Conservation (phyloP, 345 rosid species). For the Salix viminalis region DNA sequence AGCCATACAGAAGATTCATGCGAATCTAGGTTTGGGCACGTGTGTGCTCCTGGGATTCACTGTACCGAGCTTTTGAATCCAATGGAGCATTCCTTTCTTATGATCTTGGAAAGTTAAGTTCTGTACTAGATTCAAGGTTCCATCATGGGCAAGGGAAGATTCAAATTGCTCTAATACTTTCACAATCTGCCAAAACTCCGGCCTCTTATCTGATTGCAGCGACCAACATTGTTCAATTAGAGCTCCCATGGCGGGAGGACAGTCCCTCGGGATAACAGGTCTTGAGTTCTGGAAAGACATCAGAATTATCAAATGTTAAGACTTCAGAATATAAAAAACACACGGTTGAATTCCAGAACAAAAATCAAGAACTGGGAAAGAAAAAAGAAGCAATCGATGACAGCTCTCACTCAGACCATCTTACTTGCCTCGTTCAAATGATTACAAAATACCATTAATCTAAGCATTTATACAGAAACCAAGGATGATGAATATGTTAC, state of each 20-base stretch:
- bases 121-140: conserved; percentile 51
- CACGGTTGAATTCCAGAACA: background rate
- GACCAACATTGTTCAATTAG: conserved; percentile 96
- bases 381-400: background rate
- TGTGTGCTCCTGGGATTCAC: conserved; percentile 35
- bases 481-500: background rate
- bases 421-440: background rate
- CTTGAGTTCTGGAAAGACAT: conserved; percentile 58
- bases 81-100: conserved; percentile 68
- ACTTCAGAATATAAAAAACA: background rate
- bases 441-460: background rate
- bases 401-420: background rate
- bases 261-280: conserved; percentile 64
- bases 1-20: conserved; percentile 34
- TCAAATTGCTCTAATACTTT: conserved; percentile 79
- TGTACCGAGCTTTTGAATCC: conserved; percentile 89
- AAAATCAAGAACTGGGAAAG: background rate
- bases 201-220: conserved; percentile 78
- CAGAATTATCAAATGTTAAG: background rate
- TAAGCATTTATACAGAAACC: background rate
- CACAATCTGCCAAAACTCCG: conserved; percentile 90
- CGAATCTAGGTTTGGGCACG: conserved; percentile 60
- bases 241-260: conserved; percentile 74
- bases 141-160: conserved; percentile 57
- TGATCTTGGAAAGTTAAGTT: conserved; percentile 56